Conservation (phyloP, 441 rosid species). For the Syzygium malaccense region DNA sequence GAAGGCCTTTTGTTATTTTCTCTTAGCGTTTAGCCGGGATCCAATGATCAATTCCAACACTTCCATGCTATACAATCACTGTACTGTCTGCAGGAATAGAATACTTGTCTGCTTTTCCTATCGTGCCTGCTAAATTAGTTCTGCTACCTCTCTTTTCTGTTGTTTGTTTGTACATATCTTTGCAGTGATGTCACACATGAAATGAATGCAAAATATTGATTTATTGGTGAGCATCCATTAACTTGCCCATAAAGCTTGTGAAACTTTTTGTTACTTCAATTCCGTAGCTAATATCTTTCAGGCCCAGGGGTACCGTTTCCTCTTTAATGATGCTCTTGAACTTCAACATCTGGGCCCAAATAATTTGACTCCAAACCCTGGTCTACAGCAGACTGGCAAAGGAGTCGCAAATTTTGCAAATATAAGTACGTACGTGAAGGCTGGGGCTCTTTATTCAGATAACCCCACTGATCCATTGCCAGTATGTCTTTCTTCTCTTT, state of each 20-base stretch:
- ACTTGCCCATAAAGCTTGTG: not conserved
- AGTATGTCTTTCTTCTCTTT: conserved; percentile 24
- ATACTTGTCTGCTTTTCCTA: not conserved
- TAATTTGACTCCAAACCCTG: not conserved
- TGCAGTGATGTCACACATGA: not conserved
- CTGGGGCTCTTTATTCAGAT: conserved; percentile 33
- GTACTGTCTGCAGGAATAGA: not conserved
- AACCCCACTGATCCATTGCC: conserved; percentile 23
- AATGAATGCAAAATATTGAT: not conserved
- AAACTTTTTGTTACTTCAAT: not conserved
- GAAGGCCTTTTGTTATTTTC: not conserved
- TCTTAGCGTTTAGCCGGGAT: not conserved
- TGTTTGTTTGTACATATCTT: not conserved
- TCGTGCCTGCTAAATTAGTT: not conserved
- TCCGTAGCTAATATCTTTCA: not conserved
- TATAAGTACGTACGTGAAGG: conserved; percentile 27
- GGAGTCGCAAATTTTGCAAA: not conserved
- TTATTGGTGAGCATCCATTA: not conserved
- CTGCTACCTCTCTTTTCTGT: not conserved
- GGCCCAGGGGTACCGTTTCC: not conserved
- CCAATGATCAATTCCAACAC: not conserved
- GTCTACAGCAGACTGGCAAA: not conserved
- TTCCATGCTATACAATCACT: not conserved
- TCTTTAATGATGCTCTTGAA: not conserved
- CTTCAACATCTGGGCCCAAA: not conserved